Evolutionary conservation across 306 rosid species (phyloP).

Genomic region (Cyamopsis tetragonoloba): DNA sequence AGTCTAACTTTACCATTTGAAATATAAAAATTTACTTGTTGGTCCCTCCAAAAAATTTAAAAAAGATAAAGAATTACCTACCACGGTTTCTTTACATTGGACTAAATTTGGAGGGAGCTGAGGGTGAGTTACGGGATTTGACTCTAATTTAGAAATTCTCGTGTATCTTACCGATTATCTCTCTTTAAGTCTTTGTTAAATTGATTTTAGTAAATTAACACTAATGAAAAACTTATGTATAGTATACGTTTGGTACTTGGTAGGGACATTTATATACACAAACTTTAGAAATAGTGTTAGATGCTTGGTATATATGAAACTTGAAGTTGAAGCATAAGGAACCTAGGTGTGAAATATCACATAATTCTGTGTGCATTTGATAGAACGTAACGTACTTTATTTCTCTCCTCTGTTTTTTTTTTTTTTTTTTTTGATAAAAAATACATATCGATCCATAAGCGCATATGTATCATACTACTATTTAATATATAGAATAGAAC

Average conservation of each 20-base stretch:
- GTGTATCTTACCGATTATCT: neutral
- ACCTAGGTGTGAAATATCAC: conserved; percentile 15
- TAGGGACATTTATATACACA: neutral
- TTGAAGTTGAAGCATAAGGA: conserved; percentile 9
- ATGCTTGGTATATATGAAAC: conserved; percentile 12
- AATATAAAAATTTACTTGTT: neutral
- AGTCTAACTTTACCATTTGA: neutral
- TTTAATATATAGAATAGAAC: neutral
- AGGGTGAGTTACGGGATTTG: neutral
- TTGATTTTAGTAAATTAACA: neutral
- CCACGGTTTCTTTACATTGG: neutral
- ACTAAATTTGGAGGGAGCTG: neutral
- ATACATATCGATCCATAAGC: too few species aligned
- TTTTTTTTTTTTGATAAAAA: too few species aligned
- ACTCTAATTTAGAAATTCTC: neutral
- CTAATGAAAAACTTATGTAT: neutral
- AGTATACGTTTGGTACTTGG: conserved; percentile 12
- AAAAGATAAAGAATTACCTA: neutral
- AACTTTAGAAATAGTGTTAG: conserved; percentile 28
- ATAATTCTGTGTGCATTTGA: neutral
- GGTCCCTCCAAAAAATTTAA: neutral
- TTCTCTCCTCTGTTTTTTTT: too few species aligned
- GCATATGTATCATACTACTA: neutral
- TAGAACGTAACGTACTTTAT: neutral
- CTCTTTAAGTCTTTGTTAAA: neutral